Evolutionary conservation across 139 green algal genomes (phyloP), one percentile per base, ranked within the genome.

Genomic region (Deuterostichococcus epilithicus): DNA sequence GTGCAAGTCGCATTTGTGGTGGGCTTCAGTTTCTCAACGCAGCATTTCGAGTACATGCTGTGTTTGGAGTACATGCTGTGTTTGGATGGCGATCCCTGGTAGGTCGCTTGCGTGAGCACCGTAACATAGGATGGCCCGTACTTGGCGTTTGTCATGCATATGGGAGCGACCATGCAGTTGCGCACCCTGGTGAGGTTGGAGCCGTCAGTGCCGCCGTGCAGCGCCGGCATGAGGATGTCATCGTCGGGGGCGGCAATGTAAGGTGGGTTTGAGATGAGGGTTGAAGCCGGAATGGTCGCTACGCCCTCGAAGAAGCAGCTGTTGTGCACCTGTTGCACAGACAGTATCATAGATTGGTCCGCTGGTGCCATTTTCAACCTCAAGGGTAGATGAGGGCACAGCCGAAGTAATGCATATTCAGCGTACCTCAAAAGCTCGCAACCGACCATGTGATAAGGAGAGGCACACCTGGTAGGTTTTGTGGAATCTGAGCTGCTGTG

Each of bases 181-280:
- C 75, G 35, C 38, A 81, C 77, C 70, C 77, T 73, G 0, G 86
- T 91, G 4, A 89, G 66, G 33, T 68, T 72, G 0, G 80, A 76
- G 13, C 86, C 86, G 44, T 91, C 86, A 5, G 30, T 13, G 44
- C 84, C 86, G 5, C 86, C 86, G 58, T 77, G 74, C 47, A 91
- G 80, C 67, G 70, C 84, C 1, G 86, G 86, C 82, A 90, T 88
- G 35, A 90, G 74, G 30, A 90, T 80, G 44, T 87, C 28, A 28
- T 76, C 44, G 33, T 80, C 83, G 42, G 73, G 78, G 0, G 84
- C 82, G 4, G 86, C 82, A 1, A 90, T 71, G 70, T 90, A 90
- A 13, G 86, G 86, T 30, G 86, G 86, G 67, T 90, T 90, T 39
- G 82, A 60, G 4, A 89, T 76, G 1, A 90, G 73, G 42, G 75